Base-by-base conservation (phyloP, 2,329 filamentous ascomycete species). In the Neurospora sp. region DNA sequence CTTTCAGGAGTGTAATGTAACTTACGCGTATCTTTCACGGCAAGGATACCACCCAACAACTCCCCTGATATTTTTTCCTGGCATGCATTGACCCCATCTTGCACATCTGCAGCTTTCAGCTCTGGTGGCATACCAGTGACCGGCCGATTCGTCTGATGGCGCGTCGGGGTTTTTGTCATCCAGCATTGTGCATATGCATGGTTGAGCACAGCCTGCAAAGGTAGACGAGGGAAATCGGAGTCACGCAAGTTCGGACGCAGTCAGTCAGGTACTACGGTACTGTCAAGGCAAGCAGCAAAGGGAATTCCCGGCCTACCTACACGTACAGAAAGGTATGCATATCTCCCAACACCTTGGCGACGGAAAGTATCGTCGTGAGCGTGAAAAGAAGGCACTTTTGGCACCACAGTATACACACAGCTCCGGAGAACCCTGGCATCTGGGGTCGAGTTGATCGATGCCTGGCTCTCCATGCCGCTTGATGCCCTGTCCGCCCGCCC, bases 101-200 rank as follows among this genome's bases (percentile, higher is more conserved):
- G 76, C 74, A 74, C 72, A 72, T 67, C 72, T 78, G 77, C 77
- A 76, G 73, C 73, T 77, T 78, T 79, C 78, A 79, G 78, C 78
- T 79, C 72, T 72, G 73, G 71, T 75, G 69, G 76, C 75, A 75
- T 74, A 73, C 73, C 72, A 69, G 71, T 70, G 67, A 71, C 72
- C 68, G 71, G 74, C 69, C 75, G 73, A 77, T 77, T 75, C 75
- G 77, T 72, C 76, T 75, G 72, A 65, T 71, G 72, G 67, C 69
- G 52, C 71, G 66, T 73, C 72, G 74, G 76, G 72, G 71, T 77
- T 76, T 76, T 78, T 72, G 74, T 75, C 73, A 74, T 74, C 74
- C 73, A 77, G 73, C 75, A 75, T 74, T 74, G 71, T 75, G 73
- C 77, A 76, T 77, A 78, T 78, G 78, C 78, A 78, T 69, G 76